phyloP scores from a whole-genome alignment of 768 basidiomycete species.

The Tylopilus cervinicoccineus region DNA sequence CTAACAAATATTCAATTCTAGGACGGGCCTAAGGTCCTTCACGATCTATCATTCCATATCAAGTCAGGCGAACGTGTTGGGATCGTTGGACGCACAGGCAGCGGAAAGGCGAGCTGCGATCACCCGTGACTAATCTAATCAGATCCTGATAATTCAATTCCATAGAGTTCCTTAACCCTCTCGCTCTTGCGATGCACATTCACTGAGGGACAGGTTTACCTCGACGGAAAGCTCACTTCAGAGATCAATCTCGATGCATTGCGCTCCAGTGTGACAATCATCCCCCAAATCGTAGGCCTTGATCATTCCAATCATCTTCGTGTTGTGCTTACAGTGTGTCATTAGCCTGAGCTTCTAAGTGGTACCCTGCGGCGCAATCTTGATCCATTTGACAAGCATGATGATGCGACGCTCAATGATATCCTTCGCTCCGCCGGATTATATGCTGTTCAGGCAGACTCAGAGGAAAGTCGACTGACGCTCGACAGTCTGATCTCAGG shows the following conservation, averaged over 20 bases:
- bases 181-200: not conserved
- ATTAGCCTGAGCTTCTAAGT: slow-evolving; percentile 36
- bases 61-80: not conserved
- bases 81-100: not conserved
- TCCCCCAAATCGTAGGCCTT: slow-evolving; percentile 35
- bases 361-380: slow-evolving; percentile 46
- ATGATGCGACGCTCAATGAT: slow-evolving; percentile 39
- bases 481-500: slow-evolving; percentile 43
- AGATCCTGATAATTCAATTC: not conserved
- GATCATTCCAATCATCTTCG: not conserved
- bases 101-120: not conserved
- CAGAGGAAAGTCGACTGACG: slow-evolving; percentile 24
- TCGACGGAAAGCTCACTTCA: not conserved
- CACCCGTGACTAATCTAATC: not conserved
- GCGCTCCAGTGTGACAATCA: slow-evolving; percentile 45
- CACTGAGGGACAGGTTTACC: not conserved
- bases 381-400: slow-evolving; percentile 47
- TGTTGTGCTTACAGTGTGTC: not conserved
- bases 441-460: too few relatives aligned
- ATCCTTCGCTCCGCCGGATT: slow-evolving; percentile 10
- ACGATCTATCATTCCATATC: not conserved
- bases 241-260: not conserved
- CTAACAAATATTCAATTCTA: not conserved
- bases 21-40: not conserved
- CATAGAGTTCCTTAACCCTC: not conserved